A percentile compares a stretch with the other conserved stretches of the same genome.
Evolutionary conservation across 352 stramenopile genomes (phyloP).

Genomic region (Globisporangium uncinulatum): DNA sequence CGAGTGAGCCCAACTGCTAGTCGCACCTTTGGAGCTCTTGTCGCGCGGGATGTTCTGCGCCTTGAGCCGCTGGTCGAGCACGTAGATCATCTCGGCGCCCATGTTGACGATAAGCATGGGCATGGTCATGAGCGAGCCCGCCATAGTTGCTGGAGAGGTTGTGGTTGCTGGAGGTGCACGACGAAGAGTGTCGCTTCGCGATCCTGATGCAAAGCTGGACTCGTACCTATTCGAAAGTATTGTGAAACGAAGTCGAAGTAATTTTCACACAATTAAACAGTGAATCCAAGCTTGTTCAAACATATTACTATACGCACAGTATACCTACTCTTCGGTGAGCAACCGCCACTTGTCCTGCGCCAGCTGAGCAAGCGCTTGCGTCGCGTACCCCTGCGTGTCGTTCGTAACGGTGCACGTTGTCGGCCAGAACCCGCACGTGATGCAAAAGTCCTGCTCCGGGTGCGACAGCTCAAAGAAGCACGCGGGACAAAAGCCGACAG

Average conservation of each 20-base stretch:
- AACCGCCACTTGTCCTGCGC: slow-evolving; percentile 23
- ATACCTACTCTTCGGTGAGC: background rate
- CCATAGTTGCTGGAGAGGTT: slow-evolving; percentile 24
- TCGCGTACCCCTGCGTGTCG: slow-evolving; percentile 42
- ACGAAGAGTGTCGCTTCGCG: too few species aligned
- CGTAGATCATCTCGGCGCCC: slow-evolving; percentile 93
- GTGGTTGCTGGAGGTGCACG: too few species aligned
- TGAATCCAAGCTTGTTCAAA: too few species aligned
- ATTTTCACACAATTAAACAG: too few species aligned
- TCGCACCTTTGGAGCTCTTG: slow-evolving; percentile 79
- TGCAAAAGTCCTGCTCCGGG: slow-evolving; percentile 41
- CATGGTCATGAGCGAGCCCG: slow-evolving; percentile 80
- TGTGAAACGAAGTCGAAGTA: too few species aligned
- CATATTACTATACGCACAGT: too few species aligned
- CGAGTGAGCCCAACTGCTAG: too few species aligned
- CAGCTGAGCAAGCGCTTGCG: slow-evolving; percentile 36
- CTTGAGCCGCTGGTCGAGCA: slow-evolving; percentile 89
- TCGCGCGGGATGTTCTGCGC: slow-evolving; percentile 87
- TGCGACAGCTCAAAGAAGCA: slow-evolving; percentile 45
- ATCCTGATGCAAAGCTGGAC: too few species aligned
- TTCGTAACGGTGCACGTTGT: slow-evolving; percentile 50
- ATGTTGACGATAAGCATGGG: slow-evolving; percentile 93
- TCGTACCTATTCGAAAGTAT: too few species aligned
- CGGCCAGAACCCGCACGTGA: slow-evolving; percentile 68
- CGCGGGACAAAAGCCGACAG: slow-evolving; percentile 21